phyloP scores from a whole-genome alignment of 2,329 filamentous ascomycete species.

The Xylariaceae sp. region DNA sequence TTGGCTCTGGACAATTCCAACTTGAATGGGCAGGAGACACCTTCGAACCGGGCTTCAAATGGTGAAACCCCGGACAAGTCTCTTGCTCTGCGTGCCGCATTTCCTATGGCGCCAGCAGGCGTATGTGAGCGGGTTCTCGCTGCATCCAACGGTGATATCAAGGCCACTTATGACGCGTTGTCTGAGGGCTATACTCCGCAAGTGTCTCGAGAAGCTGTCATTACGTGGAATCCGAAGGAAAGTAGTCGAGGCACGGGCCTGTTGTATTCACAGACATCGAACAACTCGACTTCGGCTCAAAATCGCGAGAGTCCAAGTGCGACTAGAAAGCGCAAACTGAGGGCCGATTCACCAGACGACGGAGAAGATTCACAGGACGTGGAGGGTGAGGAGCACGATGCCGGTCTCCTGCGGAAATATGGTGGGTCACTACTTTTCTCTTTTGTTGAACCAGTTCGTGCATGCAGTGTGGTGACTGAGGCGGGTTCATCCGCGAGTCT shows the following conservation, averaged over 20 bases:
- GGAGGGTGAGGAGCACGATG: slow-evolving; percentile 24
- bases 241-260: neutral
- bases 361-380: slow-evolving; percentile 20
- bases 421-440: slow-evolving; percentile 10
- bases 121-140: slow-evolving; percentile 36
- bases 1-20: slow-evolving; percentile 38
- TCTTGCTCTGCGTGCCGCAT: slow-evolving; percentile 39
- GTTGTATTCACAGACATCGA: neutral
- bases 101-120: slow-evolving; percentile 36
- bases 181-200: slow-evolving; percentile 31
- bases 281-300: neutral
- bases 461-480: neutral
- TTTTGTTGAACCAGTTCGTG: neutral
- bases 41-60: slow-evolving; percentile 5
- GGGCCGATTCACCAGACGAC: slow-evolving; percentile 17
- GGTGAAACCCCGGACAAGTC: slow-evolving; percentile 32
- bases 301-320: neutral
- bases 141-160: slow-evolving; percentile 33
- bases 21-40: slow-evolving; percentile 13
- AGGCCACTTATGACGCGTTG: slow-evolving; percentile 37
- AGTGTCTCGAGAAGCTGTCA: slow-evolving; percentile 23
- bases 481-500: neutral
- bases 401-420: slow-evolving; percentile 11
- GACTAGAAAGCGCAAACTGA: slow-evolving; percentile 24
- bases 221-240: slow-evolving; percentile 8